These are phyloP conservation scores for Pythium aquatile DNA, from an alignment of 352 stramenopile species.

Conservation along the genomic window DNA sequence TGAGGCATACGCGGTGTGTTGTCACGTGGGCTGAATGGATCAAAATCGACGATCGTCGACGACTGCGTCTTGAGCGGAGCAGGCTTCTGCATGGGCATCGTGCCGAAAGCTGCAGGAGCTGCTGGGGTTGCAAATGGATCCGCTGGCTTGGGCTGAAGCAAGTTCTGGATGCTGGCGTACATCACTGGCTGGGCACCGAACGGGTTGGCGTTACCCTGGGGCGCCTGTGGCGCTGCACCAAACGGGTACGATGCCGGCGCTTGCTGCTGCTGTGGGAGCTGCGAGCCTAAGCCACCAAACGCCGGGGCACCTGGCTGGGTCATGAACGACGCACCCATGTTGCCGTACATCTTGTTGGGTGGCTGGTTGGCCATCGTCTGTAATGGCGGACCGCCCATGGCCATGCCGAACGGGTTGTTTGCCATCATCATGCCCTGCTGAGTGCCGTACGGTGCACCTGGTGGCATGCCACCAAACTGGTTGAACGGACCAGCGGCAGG, in stretches of 20 bases:
- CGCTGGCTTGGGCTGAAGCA: constrained; percentile 39
- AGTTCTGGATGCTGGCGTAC: constrained; percentile 67
- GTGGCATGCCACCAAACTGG: constrained; percentile 26
- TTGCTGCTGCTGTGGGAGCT: constrained; percentile 27
- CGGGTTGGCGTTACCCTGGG: constrained; percentile 36
- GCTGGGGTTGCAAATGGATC: constrained; percentile 45
- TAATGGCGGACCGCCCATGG: constrained; percentile 20
- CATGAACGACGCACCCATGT: constrained; percentile 62
- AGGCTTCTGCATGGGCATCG: constrained; percentile 6
- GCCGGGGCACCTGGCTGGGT: constrained; percentile 46
- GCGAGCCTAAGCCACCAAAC: constrained; percentile 39
- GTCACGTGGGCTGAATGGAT: constrained; percentile 63
- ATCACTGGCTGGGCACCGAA: constrained; percentile 48
- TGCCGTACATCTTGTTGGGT: constrained; percentile 22
- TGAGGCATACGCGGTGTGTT: constrained; percentile 52
- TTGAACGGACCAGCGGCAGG: constrained; percentile 28
- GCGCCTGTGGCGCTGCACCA: constrained; percentile 4
- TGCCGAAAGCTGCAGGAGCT: constrained; percentile 11
- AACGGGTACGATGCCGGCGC: constrained; percentile 13
- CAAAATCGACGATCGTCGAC: constrained; percentile 68
- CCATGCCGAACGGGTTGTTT: constrained; percentile 24
- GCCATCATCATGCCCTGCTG: constrained; percentile 8
- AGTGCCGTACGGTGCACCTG: constrained; percentile 34
- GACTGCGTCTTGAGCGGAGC: constrained; percentile 31
- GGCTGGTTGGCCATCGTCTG: constrained; percentile 26